Base-by-base conservation (phyloP, 2,329 filamentous ascomycete genomes). In the Alternaria gansuensis region DNA sequence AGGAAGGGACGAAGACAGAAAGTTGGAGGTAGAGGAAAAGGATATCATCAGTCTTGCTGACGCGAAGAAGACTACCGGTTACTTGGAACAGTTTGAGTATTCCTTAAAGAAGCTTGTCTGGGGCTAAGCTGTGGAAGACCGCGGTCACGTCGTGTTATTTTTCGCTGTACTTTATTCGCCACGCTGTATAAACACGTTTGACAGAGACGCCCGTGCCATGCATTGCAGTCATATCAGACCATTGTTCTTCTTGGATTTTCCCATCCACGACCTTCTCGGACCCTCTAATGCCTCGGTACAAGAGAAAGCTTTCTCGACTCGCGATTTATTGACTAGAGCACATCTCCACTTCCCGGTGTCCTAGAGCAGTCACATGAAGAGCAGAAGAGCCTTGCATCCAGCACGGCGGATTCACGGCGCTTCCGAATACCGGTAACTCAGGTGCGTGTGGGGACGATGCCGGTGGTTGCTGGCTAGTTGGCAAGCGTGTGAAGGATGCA, bases 31-130 rank as follows among this genome's bases (percentile, higher is more conserved):
- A 3, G 82, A 87, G 59, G 79, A 87, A 58, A 81, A 80, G 39
- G 90, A 94, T 69, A 91, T 99, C 51, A 92, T 99, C 51, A 91
- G 88, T 24, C 76, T 96, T 52, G 87, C 87, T 2, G 93, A 97
- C 72, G 95, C 95, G 56, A 94, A 87, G 83, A 90, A 86, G 81
- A 93, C 89, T 60, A 97, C 94, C 0, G 91, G 93, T 0, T 83
- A 96, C 68, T 77, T 98, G 51, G 94, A 97, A 78, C 89, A 94
- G 75, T 79, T 96, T 71, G 92, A 93, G 2, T 93, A 98, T 81
- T 90, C 90, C 59, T 84, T 98, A 70, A 97, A 97, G 85, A 96
- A 92, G 82, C 79, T 98, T 75, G 93, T 99, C 11, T 98, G 95
- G 95, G 83, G 84, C 14, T 56, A 56, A 36, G 44, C 21, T 24